Conservation (phyloP, 176 grass and related monocot species). For the Triticum dicoccoides region DNA sequence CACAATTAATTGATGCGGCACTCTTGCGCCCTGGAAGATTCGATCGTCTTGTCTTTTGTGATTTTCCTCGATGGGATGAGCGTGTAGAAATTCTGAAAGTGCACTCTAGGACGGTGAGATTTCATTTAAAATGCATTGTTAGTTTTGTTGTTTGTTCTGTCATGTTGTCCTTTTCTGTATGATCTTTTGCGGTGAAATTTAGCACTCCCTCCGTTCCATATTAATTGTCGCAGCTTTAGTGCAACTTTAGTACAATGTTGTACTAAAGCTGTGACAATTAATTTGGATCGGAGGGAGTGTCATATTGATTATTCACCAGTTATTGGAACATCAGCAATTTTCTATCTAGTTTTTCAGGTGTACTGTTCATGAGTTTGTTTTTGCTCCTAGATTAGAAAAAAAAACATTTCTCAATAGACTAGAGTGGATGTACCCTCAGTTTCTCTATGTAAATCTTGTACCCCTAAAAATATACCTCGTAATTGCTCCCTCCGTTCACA, state of each 20-base stretch:
- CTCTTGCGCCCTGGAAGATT: slow-evolving; percentile 88
- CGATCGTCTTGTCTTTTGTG: slow-evolving; percentile 90
- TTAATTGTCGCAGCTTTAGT: too few species aligned
- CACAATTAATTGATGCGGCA: slow-evolving; percentile 90
- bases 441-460: background rate
- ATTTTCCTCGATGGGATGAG: slow-evolving; percentile 77
- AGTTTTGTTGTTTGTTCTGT: background rate
- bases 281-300: background rate
- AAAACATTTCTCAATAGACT: background rate
- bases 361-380: background rate
- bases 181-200: background rate
- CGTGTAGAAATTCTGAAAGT: slow-evolving; percentile 87
- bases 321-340: background rate
- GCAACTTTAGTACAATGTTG: too few species aligned
- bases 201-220: too few species aligned
- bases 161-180: slow-evolving; percentile 6
- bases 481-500: background rate
- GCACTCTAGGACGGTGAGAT: slow-evolving; percentile 68
- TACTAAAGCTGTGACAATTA: too few species aligned
- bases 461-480: background rate
- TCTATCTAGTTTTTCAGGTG: background rate
- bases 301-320: background rate
- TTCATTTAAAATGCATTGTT: background rate
- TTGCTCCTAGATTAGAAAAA: background rate
- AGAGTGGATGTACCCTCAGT: background rate